Evolutionary conservation across 163 green algal species (phyloP), one percentile per base, ranked within the genome.

Genomic region (Chloromonas sp.): DNA sequence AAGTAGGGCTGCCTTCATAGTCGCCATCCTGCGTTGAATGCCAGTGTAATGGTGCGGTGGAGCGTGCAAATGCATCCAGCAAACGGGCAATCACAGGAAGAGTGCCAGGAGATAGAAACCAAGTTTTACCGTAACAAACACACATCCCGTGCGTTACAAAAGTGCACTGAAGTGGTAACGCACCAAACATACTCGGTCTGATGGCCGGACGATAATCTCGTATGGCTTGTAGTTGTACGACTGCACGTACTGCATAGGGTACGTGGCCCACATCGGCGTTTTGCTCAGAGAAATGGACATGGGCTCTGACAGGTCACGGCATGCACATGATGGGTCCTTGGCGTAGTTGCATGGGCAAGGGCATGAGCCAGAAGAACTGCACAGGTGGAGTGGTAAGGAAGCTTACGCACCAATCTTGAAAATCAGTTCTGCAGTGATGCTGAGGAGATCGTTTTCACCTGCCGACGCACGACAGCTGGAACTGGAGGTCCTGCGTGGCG

Each of bases 171-270:
- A 36, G 36, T 36, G 36, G 36, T 36, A 36, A 11, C 66, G 66
- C 66, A 74, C 66, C 66, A 11, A 15, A 11, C 66, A 74, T 11
- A 74, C 66, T 5, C 66, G 66, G 11, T 74, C 66, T 11, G 66
- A 74, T 36, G 89, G 88, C 13, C 86, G 78, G 58, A 94, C 79
- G 3, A 94, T 84, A 58, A 93, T 89, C 89, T 98, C 96, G 60
- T 92, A 89, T 0, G 95, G 93, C 79, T 92, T 90, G 61, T 89
- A 94, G 83, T 98, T 97, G 88, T 97, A 98, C 0, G 89, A 89
- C 82, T 94, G 86, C 1, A 93, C 36, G 88, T 97, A 97, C 5
- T 90, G 92, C n/a, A 98, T 85, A 0, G 96, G 94, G 90, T 98
- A 98, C 3, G 85, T 88, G 0, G 92, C 92, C 83, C 88, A 96